Conservation (phyloP, 1,284 basidiomycete species). For the Rhodotorula sp. region DNA sequence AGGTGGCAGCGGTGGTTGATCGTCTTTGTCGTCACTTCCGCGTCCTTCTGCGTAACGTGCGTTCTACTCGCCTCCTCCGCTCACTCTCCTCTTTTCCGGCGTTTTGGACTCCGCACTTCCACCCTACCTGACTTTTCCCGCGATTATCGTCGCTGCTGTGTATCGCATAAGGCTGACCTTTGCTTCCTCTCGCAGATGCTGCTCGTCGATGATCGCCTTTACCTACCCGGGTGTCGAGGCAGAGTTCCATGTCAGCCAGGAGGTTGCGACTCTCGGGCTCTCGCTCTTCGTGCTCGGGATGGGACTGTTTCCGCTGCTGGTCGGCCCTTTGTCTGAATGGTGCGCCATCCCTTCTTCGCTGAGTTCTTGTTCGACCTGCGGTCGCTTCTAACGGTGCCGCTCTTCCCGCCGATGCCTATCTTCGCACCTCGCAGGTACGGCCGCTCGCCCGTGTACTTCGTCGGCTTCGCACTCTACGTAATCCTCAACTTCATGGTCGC, state of each 20-base stretch:
- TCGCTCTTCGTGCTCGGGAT: conserved; percentile 61
- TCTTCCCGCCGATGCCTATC: not conserved
- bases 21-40: conserved; percentile 14
- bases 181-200: conserved; percentile 56
- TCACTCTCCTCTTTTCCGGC: not conserved
- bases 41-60: conserved; percentile 19
- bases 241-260: conserved; percentile 64
- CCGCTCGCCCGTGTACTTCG: conserved; percentile 39
- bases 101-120: not conserved
- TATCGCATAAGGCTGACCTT: too few relatives aligned
- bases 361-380: too few relatives aligned
- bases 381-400: too few relatives aligned
- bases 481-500: conserved; percentile 65
- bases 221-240: conserved; percentile 64
- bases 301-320: conserved; percentile 37
- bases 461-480: conserved; percentile 39
- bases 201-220: conserved; percentile 65
- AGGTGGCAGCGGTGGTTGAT: conserved; percentile 22
- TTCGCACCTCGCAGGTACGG: conserved; percentile 6
- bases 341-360: not conserved
- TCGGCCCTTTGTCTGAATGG: conserved; percentile 44
- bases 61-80: not conserved
- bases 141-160: too few relatives aligned
- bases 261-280: conserved; percentile 71
- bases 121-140: too few relatives aligned